These are phyloP conservation scores for Leucocoprinus birnbaumii DNA, from an alignment of 768 basidiomycete genomes.

Conservation along the genomic window DNA sequence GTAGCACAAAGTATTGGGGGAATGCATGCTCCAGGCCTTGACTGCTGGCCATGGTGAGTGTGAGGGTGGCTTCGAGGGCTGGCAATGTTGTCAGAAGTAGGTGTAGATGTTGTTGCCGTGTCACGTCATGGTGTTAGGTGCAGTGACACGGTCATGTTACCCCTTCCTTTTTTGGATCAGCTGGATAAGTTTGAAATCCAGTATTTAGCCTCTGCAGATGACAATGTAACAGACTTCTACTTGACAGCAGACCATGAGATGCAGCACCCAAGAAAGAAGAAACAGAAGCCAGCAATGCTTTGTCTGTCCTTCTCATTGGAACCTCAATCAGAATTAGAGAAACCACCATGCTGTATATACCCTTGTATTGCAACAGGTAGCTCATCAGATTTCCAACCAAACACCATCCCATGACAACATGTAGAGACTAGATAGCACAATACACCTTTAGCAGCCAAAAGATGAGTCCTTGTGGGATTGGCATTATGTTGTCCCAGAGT, in stretches of 20 bases:
- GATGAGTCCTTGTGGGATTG: conserved; percentile 20
- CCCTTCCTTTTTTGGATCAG: too few relatives aligned
- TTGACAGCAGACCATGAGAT: conserved; percentile 31
- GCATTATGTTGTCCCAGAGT: conserved; percentile 23
- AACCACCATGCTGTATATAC: conserved; percentile 13
- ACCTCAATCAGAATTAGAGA: conserved; percentile 28
- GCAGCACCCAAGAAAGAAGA: conserved; percentile 22
- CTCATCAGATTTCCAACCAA: neutral
- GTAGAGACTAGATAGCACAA: conserved; percentile 26
- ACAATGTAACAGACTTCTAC: too few relatives aligned
- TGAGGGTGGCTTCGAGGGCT: too few relatives aligned
- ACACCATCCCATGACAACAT: conserved; percentile 12
- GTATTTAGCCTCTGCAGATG: too few relatives aligned
- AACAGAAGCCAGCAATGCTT: conserved; percentile 30
- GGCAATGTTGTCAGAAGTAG: too few relatives aligned
- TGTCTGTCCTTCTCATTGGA: conserved; percentile 16
- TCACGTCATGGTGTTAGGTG: too few relatives aligned
- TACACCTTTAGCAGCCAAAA: conserved; percentile 24
- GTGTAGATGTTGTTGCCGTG: too few relatives aligned
- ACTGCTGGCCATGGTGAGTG: too few relatives aligned
- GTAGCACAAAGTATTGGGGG: too few relatives aligned
- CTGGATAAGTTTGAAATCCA: too few relatives aligned
- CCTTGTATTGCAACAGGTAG: neutral
- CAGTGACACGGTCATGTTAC: too few relatives aligned
- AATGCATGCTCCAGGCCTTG: too few relatives aligned